Percentiles rank a stretch among this genome's conserved stretches.
Evolutionary conservation across 768 basidiomycete species (phyloP).

Genomic region (Solioccasus polychromus): DNA sequence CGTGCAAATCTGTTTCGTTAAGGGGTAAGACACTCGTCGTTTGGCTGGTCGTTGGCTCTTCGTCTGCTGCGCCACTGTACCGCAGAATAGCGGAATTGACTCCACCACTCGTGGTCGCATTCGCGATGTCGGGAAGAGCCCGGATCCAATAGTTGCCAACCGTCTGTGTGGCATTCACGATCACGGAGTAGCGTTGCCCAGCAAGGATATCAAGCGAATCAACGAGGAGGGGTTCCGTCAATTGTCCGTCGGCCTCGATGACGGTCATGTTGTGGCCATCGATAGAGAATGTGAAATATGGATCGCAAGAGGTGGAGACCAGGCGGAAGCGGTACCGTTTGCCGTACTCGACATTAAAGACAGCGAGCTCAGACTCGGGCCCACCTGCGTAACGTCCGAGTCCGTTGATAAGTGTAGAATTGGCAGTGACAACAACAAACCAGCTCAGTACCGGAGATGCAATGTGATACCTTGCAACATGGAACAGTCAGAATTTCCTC

Average conservation of each 20-base stretch:
- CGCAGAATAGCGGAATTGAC: conserved; percentile 54
- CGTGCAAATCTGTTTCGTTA: conserved; percentile 29
- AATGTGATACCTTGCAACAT: conserved; percentile 28
- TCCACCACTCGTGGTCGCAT: conserved; percentile 33
- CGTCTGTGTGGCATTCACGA: conserved; percentile 43
- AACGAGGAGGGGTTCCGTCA: conserved; percentile 40
- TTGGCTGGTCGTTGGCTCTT: conserved; percentile 39
- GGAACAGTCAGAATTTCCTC: no score
- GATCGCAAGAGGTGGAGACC: conserved; percentile 44
- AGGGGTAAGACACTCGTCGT: conserved; percentile 25
- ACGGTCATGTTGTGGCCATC: conserved; percentile 40
- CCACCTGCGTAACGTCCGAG: conserved; percentile 32
- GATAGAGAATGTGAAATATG: conserved; percentile 43
- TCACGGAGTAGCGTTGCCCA: conserved; percentile 42
- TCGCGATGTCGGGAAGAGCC: conserved; percentile 29
- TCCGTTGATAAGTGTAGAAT: conserved; percentile 33
- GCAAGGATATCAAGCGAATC: conserved; percentile 34
- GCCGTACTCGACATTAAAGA: conserved; percentile 37
- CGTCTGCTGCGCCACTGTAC: conserved; percentile 40
- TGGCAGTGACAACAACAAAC: conserved; percentile 13
- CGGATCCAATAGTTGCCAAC: conserved; percentile 57
- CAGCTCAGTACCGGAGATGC: conserved; percentile 16
- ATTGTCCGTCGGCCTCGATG: conserved; percentile 46
- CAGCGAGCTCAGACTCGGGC: conserved; percentile 34
- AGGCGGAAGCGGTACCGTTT: conserved; percentile 49